Conservation (phyloP, 1,284 basidiomycete species). For the Entoloma clypeatum region DNA sequence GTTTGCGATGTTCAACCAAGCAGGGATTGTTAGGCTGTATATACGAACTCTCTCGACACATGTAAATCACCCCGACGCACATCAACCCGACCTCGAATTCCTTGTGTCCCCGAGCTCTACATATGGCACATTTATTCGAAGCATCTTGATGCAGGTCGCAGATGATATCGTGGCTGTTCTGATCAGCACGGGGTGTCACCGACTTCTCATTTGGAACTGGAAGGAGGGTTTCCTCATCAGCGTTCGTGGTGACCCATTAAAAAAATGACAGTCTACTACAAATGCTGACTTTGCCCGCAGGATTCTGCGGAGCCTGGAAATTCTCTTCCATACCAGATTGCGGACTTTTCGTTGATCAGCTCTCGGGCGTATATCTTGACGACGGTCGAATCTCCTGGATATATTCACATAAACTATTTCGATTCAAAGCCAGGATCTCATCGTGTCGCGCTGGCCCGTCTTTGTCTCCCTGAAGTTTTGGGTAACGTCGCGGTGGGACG, state of each 20-base stretch:
- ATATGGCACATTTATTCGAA: constrained; percentile 19
- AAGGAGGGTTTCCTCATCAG: constrained; percentile 39
- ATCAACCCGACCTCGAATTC: constrained; percentile 25
- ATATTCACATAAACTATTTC: constrained; percentile 39
- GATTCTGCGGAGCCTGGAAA: constrained; percentile 9
- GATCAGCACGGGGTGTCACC: constrained; percentile 31
- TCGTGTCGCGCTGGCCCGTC: constrained; percentile 26
- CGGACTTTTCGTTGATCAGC: constrained; percentile 48
- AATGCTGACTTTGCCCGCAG: constrained; percentile 7
- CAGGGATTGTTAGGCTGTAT: constrained; percentile 27
- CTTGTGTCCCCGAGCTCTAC: constrained; percentile 11
- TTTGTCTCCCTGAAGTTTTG: constrained; percentile 32
- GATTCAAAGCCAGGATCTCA: constrained; percentile 10
- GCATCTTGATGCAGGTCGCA: constrained; percentile 45
- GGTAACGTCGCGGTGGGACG: constrained; percentile 15
- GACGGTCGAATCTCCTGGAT: constrained; percentile 26
- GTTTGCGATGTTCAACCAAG: constrained; percentile 13
- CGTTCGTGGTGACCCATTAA: constrained; percentile 31
- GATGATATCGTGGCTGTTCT: constrained; percentile 48
- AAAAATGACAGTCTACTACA: constrained; percentile 19
- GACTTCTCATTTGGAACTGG: constrained; percentile 55
- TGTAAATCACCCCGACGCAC: constrained; percentile 36
- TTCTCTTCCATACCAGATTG: constrained; percentile 27
- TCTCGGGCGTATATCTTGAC: constrained; percentile 43
- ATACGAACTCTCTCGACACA: constrained; percentile 43